Evolutionary conservation across 2,329 filamentous ascomycete species (phyloP).

Genomic region (Cladobotryum mycophilum): DNA sequence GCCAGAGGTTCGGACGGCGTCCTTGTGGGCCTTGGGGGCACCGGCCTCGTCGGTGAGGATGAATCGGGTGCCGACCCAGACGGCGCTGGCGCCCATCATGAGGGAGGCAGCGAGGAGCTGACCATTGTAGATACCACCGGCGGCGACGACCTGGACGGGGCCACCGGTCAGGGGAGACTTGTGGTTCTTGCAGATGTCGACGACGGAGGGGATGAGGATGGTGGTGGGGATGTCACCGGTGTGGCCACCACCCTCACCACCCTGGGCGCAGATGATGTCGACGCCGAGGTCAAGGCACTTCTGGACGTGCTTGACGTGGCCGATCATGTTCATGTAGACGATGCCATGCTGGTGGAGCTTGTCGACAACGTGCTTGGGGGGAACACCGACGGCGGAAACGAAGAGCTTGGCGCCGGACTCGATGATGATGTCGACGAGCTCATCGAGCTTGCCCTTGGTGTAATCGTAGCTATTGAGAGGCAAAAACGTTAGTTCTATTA

Average conservation of each 20-base stretch:
- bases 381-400: constrained; percentile 92
- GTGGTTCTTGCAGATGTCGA: constrained; percentile 70
- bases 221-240: constrained; percentile 91
- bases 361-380: constrained; percentile 82
- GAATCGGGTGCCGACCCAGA: constrained; percentile 97
- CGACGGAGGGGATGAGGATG: constrained; percentile 87
- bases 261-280: constrained; percentile 97
- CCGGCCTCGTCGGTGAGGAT: constrained; percentile 91
- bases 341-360: constrained; percentile 81
- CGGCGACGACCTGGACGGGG: constrained; percentile 86
- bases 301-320: constrained; percentile 96
- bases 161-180: constrained; percentile 82
- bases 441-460: constrained; percentile 95
- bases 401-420: constrained; percentile 87
- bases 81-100: constrained; percentile 85
- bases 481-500: neutral
- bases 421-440: constrained; percentile 88
- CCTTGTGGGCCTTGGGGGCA: constrained; percentile 88
- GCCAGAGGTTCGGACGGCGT: constrained; percentile 82
- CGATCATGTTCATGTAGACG: constrained; percentile 99
- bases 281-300: constrained; percentile 90
- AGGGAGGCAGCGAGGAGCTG: constrained; percentile 82
- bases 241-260: constrained; percentile 94
- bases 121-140: constrained; percentile 90
- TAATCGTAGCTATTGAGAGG: constrained; percentile 77